Percentiles rank a stretch among this genome's conserved stretches.
phyloP scores from a whole-genome alignment of 1,284 basidiomycete genomes.

The Moesziomyces aphidis region DNA sequence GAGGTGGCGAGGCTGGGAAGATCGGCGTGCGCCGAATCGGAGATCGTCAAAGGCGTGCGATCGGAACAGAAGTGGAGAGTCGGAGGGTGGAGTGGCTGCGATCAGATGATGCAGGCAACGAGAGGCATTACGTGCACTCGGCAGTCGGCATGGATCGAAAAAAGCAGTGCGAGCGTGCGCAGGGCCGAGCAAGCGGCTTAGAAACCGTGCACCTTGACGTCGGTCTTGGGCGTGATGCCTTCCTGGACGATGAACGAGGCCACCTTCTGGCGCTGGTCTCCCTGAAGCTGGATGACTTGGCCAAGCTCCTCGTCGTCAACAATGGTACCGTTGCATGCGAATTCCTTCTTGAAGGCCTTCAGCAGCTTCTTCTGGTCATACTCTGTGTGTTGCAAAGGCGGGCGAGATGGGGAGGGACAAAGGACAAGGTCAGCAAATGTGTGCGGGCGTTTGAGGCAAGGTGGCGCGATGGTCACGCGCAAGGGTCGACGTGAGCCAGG shows the following conservation, averaged over 20 bases:
- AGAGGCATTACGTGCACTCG: conserved; percentile 27
- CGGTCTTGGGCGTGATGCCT: conserved; percentile 62
- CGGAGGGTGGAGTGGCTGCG: conserved; percentile 1
- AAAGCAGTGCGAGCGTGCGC: background rate
- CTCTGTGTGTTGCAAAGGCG: conserved; percentile 72
- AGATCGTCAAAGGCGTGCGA: background rate
- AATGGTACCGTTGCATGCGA: conserved; percentile 98
- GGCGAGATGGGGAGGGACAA: background rate
- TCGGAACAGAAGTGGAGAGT: background rate
- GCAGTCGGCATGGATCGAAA: background rate
- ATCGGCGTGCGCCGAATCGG: background rate
- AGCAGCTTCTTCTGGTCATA: conserved; percentile 98
- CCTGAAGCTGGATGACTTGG: conserved; percentile 98
- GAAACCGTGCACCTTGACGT: conserved; percentile 68
- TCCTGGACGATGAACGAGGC: conserved; percentile 68
- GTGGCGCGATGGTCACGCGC: no score
- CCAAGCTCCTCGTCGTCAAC: conserved; percentile 97
- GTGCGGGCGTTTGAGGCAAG: no score
- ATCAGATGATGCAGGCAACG: conserved; percentile 16
- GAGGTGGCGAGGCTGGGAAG: background rate
- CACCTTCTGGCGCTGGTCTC: conserved; percentile 96
- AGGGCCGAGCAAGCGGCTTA: conserved; percentile 13
- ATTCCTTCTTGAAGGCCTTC: conserved; percentile 99
- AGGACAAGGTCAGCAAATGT: conserved; percentile 6
- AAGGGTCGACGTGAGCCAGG: no score